A percentile compares a stretch with the other conserved stretches of the same genome.
phyloP scores from a whole-genome alignment of 164 flowering plant genomes.

The Magnolia officinalis region DNA sequence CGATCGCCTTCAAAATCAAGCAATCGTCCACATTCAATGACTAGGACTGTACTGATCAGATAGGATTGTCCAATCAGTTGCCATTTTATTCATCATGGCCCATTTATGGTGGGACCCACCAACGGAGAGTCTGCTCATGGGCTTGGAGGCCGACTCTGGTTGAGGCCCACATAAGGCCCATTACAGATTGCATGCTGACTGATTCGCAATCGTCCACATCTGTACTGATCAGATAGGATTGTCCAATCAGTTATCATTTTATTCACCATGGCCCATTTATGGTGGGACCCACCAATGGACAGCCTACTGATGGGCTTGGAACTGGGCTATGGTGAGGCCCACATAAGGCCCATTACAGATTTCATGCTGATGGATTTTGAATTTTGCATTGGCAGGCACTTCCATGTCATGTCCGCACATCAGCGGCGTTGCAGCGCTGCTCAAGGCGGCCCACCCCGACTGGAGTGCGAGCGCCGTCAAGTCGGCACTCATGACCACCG shows the following conservation, averaged over 20 bases:
- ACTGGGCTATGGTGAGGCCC: not conserved
- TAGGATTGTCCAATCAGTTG: too few relatives aligned
- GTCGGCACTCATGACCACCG: slow-evolving; percentile 89
- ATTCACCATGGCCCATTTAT: too few relatives aligned
- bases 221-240: too few relatives aligned
- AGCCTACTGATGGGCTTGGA: too few relatives aligned
- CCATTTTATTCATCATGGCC: too few relatives aligned
- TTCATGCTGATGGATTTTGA: not conserved
- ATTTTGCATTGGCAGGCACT: slow-evolving; percentile 46
- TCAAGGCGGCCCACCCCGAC: slow-evolving; percentile 82
- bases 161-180: not conserved
- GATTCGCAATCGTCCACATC: not conserved
- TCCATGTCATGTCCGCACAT: slow-evolving; percentile 97
- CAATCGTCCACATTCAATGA: too few relatives aligned
- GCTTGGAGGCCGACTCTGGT: not conserved
- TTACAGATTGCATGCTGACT: not conserved
- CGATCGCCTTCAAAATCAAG: too few relatives aligned
- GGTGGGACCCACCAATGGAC: too few relatives aligned
- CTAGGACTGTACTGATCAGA: too few relatives aligned
- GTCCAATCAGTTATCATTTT: too few relatives aligned
- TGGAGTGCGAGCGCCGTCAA: slow-evolving; percentile 95
- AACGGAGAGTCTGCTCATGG: too few relatives aligned
- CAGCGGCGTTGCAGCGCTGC: slow-evolving; percentile 76
- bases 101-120: too few relatives aligned
- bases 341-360: not conserved